Evolutionary conservation across 1,284 basidiomycete species (phyloP).

Genomic region (Abortiporus biennis): DNA sequence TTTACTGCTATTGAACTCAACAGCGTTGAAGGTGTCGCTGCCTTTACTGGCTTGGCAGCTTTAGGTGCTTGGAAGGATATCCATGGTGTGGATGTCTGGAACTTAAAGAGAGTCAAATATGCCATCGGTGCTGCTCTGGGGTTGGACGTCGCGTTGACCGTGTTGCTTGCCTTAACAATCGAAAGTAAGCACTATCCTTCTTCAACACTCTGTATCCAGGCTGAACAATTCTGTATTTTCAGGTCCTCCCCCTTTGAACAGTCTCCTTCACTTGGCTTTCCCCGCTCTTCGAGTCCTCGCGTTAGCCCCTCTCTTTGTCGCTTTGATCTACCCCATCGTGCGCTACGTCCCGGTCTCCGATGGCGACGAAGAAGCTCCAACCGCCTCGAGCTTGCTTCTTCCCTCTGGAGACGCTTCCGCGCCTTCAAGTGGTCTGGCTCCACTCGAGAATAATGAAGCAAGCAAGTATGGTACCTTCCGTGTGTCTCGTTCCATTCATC

Average conservation of each 20-base stretch:
- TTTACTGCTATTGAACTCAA: constrained; percentile 65
- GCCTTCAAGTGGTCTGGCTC: constrained; percentile 40
- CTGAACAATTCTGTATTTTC: constrained; percentile 2
- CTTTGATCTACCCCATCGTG: constrained; percentile 41
- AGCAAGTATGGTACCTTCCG: constrained; percentile 75
- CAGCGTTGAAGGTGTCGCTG: constrained; percentile 58
- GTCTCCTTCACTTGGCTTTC: constrained; percentile 54
- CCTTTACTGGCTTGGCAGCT: constrained; percentile 62
- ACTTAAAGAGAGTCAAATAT: constrained; percentile 47
- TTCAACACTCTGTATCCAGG: not conserved
- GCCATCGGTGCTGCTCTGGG: constrained; percentile 45
- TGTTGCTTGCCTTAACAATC: constrained; percentile 44
- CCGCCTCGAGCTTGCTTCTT: constrained; percentile 47
- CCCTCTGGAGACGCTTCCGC: constrained; percentile 35
- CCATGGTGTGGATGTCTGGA: constrained; percentile 67
- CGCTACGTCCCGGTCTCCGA: constrained; percentile 47
- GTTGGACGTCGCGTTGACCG: constrained; percentile 54
- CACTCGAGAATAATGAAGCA: constrained; percentile 34
- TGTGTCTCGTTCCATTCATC: constrained; percentile 39
- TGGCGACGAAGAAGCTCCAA: constrained; percentile 37
- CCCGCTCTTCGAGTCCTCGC: constrained; percentile 61
- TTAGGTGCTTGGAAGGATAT: constrained; percentile 74
- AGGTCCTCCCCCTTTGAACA: constrained; percentile 33
- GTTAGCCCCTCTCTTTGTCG: constrained; percentile 46
- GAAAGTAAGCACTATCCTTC: constrained; percentile 36